Base-by-base conservation (phyloP, 1,139 yeast species). In the Scheffersomyces stambukii region DNA sequence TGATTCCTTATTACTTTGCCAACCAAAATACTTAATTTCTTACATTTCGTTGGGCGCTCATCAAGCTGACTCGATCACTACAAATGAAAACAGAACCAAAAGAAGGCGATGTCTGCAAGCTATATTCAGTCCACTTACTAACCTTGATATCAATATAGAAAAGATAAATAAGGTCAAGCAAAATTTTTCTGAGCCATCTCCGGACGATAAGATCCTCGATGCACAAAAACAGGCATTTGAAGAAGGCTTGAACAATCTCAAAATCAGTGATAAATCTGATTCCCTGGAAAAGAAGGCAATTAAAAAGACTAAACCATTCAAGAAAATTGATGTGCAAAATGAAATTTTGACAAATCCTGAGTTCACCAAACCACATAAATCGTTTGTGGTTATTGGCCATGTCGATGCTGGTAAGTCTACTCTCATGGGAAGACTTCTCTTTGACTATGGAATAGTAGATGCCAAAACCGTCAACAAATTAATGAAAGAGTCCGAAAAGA, bases 361-460 rank as follows among this genome's bases (percentile, higher is more conserved):
- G 12, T 57, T 56, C 21, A 36, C 52, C 9, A 82, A 81, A 45
- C 86, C 89, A 3, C 78, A 75, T 38, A 64, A 80, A 32, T 77
- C 89, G 12, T 82, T 85, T 52, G 95, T 86, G 16, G 93, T 86
- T 4, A 77, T 84, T 38, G 98, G 99, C 3, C 98, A 93, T 59
- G 97, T 93, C 12, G 99, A 93, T 60, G 95, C 97, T 0, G 99
- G 99, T 8, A 93, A 93, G 53, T 86, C 96, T 3, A 93, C 99
- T 0, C 63, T 93, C 19, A 82, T 93, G 76, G 99, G 99, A 6
- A 66, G 98, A 34, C 56, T 93, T 24, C 54, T 93, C 24, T 80
- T 80, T 36, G 97, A 91, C 46, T 62, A 77, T 13, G 89, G 93
- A 4, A 81, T 83, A 2, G 84, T 93, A 4, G 91, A 85, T 45